These are phyloP conservation scores for Ophiostoma ulmi DNA, from an alignment of 2,329 filamentous ascomycete genomes.

Conservation along the genomic window DNA sequence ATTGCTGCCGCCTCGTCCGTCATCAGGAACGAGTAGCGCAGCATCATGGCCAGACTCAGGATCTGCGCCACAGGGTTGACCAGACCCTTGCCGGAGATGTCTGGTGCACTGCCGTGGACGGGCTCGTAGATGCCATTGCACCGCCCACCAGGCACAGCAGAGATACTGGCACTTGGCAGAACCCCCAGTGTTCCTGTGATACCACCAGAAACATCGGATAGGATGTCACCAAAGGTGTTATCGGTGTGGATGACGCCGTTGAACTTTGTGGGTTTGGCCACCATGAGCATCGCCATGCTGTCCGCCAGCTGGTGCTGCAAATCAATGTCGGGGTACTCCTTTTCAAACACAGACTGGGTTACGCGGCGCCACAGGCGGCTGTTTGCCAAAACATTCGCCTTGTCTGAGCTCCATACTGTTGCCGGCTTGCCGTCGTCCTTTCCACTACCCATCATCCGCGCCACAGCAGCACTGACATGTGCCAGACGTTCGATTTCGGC, in stretches of 20 bases:
- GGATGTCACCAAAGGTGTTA: slow-evolving; percentile 46
- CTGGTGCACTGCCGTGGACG: slow-evolving; percentile 68
- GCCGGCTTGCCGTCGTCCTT: slow-evolving; percentile 34
- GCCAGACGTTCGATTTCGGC: slow-evolving; percentile 45
- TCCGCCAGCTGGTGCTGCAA: slow-evolving; percentile 45
- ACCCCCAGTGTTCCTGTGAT: slow-evolving; percentile 44
- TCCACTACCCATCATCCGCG: slow-evolving; percentile 33
- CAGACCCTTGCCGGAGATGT: slow-evolving; percentile 66
- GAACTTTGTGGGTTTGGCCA: slow-evolving; percentile 43
- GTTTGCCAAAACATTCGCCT: slow-evolving; percentile 50
- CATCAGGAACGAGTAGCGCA: slow-evolving; percentile 64
- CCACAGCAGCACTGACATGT: slow-evolving; percentile 44
- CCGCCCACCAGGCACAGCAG: slow-evolving; percentile 38
- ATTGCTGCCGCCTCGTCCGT: slow-evolving; percentile 58
- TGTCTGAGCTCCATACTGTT: slow-evolving; percentile 46
- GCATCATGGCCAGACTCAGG: slow-evolving; percentile 67
- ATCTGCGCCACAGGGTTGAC: slow-evolving; percentile 70
- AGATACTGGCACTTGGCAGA: slow-evolving; percentile 43
- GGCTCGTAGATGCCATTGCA: slow-evolving; percentile 71
- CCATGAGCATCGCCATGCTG: slow-evolving; percentile 46
- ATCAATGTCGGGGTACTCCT: slow-evolving; percentile 41
- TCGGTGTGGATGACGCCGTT: slow-evolving; percentile 46
- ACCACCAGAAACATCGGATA: slow-evolving; percentile 44
- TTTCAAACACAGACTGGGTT: slow-evolving; percentile 38
- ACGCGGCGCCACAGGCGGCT: slow-evolving; percentile 46